These are phyloP conservation scores for Barbarea vulgaris DNA, from an alignment of 345 rosid genomes.

Conservation along the genomic window DNA sequence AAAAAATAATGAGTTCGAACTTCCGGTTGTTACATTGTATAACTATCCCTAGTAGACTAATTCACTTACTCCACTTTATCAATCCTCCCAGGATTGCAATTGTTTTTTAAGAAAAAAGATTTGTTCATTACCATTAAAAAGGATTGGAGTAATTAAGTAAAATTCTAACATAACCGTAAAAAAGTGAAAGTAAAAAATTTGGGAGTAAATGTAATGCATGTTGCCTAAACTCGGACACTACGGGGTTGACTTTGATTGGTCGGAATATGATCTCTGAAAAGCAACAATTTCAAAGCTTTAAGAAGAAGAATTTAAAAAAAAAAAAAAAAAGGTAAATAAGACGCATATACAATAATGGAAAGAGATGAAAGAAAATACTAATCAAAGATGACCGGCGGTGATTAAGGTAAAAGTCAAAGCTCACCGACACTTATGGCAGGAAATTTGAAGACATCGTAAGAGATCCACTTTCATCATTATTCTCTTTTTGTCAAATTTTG, in stretches of 20 bases:
- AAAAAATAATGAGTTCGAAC: background rate
- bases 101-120: background rate
- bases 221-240: slow-evolving; percentile 44
- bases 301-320: background rate
- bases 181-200: background rate
- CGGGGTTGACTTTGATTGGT: slow-evolving; percentile 33
- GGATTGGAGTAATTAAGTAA: background rate
- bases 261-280: slow-evolving; percentile 27
- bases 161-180: slow-evolving; percentile 10
- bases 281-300: slow-evolving; percentile 29
- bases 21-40: background rate
- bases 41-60: background rate
- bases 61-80: background rate
- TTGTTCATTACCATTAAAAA: too few relatives aligned
- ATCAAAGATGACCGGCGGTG: slow-evolving; percentile 41
- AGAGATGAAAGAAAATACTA: slow-evolving; percentile 2
- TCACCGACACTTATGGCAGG: slow-evolving; percentile 27
- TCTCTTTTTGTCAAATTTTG: slow-evolving; percentile 32
- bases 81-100: background rate
- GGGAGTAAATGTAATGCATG: slow-evolving; percentile 37
- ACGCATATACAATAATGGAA: slow-evolving; percentile 29
- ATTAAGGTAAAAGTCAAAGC: slow-evolving; percentile 34
- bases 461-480: slow-evolving; percentile 30
- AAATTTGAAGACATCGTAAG: slow-evolving; percentile 27
- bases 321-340: background rate